Conservation (phyloP, 2,329 filamentous ascomycete species). For the Gaeumannomyces sp. region DNA sequence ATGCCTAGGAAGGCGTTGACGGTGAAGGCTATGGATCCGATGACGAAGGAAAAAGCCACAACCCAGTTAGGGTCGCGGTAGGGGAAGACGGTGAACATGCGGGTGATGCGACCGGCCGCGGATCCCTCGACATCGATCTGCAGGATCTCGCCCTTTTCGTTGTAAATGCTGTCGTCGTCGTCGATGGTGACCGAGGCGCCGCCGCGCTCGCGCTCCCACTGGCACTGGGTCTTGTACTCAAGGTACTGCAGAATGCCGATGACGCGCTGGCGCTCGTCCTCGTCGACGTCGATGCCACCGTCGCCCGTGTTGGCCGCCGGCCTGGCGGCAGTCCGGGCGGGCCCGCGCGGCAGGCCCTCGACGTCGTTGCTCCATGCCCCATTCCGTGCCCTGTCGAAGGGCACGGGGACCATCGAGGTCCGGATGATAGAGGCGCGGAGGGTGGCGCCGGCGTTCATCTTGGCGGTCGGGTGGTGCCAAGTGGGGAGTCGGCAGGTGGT, state of each 20-base stretch:
- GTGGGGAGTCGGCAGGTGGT: neutral
- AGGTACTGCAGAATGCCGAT: conserved; percentile 7
- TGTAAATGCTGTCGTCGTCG: conserved; percentile 1
- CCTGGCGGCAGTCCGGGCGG: neutral
- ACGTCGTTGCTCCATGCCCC: conserved; percentile 2
- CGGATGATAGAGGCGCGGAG: conserved; percentile 7
- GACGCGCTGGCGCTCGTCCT: conserved; percentile 1
- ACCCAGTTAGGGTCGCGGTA: conserved; percentile 15
- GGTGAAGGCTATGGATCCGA: conserved; percentile 13
- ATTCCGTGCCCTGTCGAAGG: conserved; percentile 1
- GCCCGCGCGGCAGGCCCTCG: neutral
- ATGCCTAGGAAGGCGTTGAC: conserved; percentile 11
- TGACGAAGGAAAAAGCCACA: conserved; percentile 19
- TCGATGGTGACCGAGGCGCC: neutral
- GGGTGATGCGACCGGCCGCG: conserved; percentile 3
- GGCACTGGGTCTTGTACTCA: conserved; percentile 3
- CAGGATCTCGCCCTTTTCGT: conserved; percentile 7
- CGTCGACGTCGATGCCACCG: neutral
- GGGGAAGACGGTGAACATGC: conserved; percentile 16
- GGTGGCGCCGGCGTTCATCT: conserved; percentile 8
- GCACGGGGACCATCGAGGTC: conserved; percentile 4
- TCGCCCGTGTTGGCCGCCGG: neutral
- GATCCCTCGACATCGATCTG: conserved; percentile 3
- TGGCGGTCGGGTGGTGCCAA: neutral
- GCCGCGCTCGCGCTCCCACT: conserved; percentile 4